Evolutionary conservation across 352 stramenopile species (phyloP).

Genomic region (Globisporangium polare): DNA sequence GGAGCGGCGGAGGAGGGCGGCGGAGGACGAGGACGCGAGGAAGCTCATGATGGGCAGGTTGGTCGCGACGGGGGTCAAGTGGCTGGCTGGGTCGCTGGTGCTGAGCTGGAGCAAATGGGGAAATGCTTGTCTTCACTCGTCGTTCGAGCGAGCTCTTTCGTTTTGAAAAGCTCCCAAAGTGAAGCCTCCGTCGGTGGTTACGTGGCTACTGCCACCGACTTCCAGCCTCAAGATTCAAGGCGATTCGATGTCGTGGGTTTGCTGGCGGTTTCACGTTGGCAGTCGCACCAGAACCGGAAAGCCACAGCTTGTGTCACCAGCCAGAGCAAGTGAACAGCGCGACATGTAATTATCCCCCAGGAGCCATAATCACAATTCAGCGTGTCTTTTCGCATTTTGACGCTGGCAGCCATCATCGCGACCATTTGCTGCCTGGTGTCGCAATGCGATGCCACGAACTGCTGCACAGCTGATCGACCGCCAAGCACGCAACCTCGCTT

Average conservation of each 20-base stretch:
- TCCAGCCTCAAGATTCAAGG: constrained; percentile 3
- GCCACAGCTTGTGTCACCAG: neutral
- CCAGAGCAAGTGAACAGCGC: neutral
- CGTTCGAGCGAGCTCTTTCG: neutral
- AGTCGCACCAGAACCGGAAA: neutral
- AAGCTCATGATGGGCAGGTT: constrained; percentile 11
- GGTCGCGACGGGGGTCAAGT: too few relatives aligned
- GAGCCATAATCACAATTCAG: neutral
- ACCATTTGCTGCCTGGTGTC: neutral
- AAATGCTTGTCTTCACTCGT: neutral
- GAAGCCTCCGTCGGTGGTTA: neutral
- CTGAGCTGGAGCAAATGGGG: constrained; percentile 2
- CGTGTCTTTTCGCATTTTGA: neutral
- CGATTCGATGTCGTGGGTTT: neutral
- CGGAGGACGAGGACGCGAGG: constrained; percentile 12
- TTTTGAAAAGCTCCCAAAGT: too few relatives aligned
- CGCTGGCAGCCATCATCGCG: neutral
- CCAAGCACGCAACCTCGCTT: neutral
- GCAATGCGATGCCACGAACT: neutral
- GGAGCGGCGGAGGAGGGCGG: constrained; percentile 3
- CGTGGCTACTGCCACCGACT: neutral
- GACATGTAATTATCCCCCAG: neutral
- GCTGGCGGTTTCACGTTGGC: neutral
- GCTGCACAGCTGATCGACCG: neutral
- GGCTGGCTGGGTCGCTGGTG: neutral